Conservation (phyloP, 495 filamentous ascomycete species). For the Aspergillus nidulans region DNA sequence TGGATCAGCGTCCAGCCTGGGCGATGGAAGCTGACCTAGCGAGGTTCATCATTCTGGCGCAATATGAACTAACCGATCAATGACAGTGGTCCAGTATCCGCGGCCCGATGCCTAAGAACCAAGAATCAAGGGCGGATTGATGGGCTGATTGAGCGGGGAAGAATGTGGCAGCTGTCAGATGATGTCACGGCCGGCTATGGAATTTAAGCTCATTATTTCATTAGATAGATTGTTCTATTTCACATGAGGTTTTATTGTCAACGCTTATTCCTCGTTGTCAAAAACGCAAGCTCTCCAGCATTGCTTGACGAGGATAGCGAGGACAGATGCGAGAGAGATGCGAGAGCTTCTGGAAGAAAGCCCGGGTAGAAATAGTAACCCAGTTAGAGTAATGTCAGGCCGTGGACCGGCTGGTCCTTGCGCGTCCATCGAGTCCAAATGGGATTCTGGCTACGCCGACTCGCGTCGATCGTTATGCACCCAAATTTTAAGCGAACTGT, state of each 20-base stretch:
- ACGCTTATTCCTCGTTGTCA: background rate
- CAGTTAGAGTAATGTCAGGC: background rate
- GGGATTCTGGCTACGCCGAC: background rate
- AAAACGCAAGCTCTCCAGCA: background rate
- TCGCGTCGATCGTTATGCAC: background rate
- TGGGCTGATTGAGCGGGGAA: slow-evolving; percentile 7
- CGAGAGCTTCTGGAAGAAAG: background rate
- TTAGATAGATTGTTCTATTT: slow-evolving; percentile 3
- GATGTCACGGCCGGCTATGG: background rate
- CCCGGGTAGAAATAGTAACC: background rate
- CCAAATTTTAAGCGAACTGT: background rate
- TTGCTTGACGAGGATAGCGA: background rate
- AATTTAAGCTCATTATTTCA: slow-evolving; percentile 4
- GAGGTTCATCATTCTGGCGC: background rate
- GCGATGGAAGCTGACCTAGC: background rate
- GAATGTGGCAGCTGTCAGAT: background rate
- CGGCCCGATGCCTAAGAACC: background rate
- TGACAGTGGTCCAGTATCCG: background rate
- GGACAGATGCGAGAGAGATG: background rate
- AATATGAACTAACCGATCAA: background rate
- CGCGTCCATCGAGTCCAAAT: background rate
- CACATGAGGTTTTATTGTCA: background rate
- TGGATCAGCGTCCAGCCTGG: background rate
- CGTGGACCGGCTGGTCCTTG: background rate
- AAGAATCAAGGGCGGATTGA: background rate